Percentiles rank a stretch among this genome's conserved stretches.
phyloP scores from a whole-genome alignment of 2,329 filamentous ascomycete species.

The Pyricularia sp. region DNA sequence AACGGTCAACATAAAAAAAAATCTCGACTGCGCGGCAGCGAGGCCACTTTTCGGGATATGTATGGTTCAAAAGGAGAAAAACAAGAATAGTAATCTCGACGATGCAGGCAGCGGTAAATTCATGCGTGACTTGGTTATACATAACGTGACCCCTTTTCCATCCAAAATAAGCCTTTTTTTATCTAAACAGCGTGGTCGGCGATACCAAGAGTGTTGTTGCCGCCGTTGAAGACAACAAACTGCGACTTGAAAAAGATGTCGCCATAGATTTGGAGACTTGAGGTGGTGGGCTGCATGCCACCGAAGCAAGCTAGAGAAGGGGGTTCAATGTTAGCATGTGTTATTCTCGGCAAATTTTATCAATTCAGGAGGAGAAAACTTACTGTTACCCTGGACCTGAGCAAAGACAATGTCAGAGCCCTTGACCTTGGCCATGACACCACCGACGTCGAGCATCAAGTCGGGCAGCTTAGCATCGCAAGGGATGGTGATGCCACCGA shows the following conservation, averaged over 20 bases:
- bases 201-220: constrained; percentile 44
- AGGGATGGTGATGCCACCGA: constrained; percentile 37
- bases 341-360: background rate
- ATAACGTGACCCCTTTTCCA: background rate
- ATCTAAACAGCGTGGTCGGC: constrained; percentile 29
- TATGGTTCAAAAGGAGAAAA: background rate
- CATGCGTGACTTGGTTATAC: background rate
- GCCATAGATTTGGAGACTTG: constrained; percentile 50
- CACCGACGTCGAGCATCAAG: constrained; percentile 46
- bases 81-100: background rate
- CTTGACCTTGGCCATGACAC: constrained; percentile 43
- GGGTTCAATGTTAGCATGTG: background rate
- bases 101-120: background rate
- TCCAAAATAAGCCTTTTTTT: background rate
- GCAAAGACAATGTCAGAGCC: constrained; percentile 46
- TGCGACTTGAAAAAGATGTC: constrained; percentile 54
- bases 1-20: background rate
- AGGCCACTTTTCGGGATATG: background rate
- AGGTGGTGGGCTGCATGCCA: constrained; percentile 52
- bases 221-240: constrained; percentile 47
- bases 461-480: constrained; percentile 36
- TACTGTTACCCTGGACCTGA: constrained; percentile 38
- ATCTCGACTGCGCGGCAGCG: background rate
- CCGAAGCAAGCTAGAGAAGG: constrained; percentile 48
- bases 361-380: constrained; percentile 24